phyloP scores from a whole-genome alignment of 441 rosid genomes.

The Heliophila coronopifolia region DNA sequence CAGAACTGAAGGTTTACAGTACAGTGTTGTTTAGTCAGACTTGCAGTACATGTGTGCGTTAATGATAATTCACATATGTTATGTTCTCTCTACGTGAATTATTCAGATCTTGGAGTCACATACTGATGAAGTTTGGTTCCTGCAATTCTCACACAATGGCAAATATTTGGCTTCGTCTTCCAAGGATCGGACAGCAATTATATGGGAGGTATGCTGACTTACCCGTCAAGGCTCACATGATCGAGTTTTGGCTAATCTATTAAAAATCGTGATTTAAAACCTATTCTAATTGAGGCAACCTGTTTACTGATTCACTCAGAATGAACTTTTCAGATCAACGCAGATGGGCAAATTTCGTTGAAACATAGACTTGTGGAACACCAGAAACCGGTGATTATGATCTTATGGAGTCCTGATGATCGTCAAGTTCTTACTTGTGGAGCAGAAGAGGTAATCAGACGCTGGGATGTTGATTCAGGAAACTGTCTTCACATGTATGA shows the following conservation, averaged over 20 bases:
- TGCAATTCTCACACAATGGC: slow-evolving; percentile 85
- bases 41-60: slow-evolving; percentile 23
- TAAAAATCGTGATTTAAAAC: background rate
- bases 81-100: slow-evolving; percentile 32
- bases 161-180: slow-evolving; percentile 82
- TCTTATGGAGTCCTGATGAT: slow-evolving; percentile 65
- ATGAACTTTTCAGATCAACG: slow-evolving; percentile 39
- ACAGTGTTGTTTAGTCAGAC: slow-evolving; percentile 25
- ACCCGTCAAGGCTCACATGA: background rate
- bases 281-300: background rate
- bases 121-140: slow-evolving; percentile 82
- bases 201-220: slow-evolving; percentile 66
- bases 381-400: slow-evolving; percentile 49
- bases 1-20: no score
- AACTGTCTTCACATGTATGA: slow-evolving; percentile 49
- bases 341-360: slow-evolving; percentile 38
- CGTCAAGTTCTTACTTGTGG: slow-evolving; percentile 64
- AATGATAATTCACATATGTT: slow-evolving; percentile 19
- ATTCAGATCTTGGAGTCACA: slow-evolving; percentile 70
- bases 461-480: slow-evolving; percentile 60
- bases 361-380: slow-evolving; percentile 62
- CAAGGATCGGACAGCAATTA: slow-evolving; percentile 57
- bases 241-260: background rate
- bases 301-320: slow-evolving; percentile 11
- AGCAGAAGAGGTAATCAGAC: slow-evolving; percentile 48